phyloP scores from a whole-genome alignment of 345 rosid species.

The Hypericum perforatum region DNA sequence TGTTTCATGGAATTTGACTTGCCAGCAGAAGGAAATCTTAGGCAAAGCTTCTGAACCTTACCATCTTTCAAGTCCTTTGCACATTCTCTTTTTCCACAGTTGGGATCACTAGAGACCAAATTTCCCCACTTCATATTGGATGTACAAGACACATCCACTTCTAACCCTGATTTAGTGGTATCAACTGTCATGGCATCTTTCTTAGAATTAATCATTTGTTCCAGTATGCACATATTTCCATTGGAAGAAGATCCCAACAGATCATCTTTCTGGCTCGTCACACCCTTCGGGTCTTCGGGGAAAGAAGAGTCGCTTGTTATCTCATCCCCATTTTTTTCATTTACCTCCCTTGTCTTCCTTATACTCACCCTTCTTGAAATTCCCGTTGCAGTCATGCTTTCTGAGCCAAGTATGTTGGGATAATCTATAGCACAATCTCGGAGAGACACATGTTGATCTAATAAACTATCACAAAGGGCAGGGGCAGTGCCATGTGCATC shows the following conservation, averaged over 20 bases:
- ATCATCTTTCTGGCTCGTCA: neutral
- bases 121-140: no score
- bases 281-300: neutral
- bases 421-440: neutral
- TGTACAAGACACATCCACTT: no score
- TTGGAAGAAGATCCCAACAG: no score
- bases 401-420: neutral
- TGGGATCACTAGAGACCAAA: no score
- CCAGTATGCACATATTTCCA: no score
- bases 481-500: slow-evolving; percentile 7
- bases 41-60: neutral
- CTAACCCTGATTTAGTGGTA: no score
- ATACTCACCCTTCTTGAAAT: neutral
- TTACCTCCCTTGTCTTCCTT: slow-evolving; percentile 1
- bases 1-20: neutral
- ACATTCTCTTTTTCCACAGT: no score
- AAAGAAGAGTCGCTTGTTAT: neutral
- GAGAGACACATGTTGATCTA: neutral
- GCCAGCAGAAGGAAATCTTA: slow-evolving; percentile 1
- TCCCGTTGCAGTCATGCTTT: neutral
- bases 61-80: neutral
- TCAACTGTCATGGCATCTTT: no score
- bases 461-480: neutral
- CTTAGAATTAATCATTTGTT: no score
- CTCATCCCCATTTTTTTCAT: neutral